A percentile compares a stretch with the other conserved stretches of the same genome.
Conservation (phyloP, 441 rosid genomes). For the Syzygium malaccense region DNA sequence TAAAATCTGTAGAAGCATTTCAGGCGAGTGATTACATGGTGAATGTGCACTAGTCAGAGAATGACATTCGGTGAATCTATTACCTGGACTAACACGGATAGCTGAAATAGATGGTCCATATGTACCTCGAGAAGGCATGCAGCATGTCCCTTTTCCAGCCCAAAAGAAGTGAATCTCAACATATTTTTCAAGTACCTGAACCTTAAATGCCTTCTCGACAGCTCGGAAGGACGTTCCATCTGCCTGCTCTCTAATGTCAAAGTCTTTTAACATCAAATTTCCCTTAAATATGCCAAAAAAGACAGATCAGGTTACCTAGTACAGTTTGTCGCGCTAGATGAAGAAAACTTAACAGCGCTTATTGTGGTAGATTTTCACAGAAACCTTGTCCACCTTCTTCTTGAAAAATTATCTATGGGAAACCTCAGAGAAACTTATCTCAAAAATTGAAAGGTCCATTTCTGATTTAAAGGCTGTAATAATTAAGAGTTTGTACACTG, state of each 20-base stretch:
- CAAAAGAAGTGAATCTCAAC: too few relatives aligned
- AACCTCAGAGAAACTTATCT: not conserved
- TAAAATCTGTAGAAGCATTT: too few relatives aligned
- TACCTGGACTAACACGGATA: too few relatives aligned
- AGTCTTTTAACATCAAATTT: slow-evolving; percentile 17
- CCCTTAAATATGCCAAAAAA: slow-evolving; percentile 15
- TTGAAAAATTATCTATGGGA: not conserved
- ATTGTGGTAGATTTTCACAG: not conserved
- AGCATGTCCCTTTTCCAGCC: too few relatives aligned
- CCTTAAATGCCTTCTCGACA: too few relatives aligned
- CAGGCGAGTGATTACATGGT: too few relatives aligned
- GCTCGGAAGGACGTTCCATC: not conserved
- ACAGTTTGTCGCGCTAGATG: not conserved
- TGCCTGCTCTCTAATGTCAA: slow-evolving; percentile 26
- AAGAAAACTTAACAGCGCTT: not conserved
- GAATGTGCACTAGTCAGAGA: too few relatives aligned
- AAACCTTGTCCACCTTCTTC: not conserved
- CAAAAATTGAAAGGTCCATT: not conserved
- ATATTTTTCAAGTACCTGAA: too few relatives aligned
- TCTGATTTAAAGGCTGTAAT: not conserved
- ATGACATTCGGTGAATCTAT: too few relatives aligned
- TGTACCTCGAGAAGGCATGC: too few relatives aligned
- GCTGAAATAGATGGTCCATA: too few relatives aligned
- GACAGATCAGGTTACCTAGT: not conserved
- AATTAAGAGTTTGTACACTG: not conserved